Percentiles rank a stretch among this genome's conserved stretches.
Evolutionary conservation across 352 stramenopile genomes (phyloP).

Genomic region (Phytophthora capsici): DNA sequence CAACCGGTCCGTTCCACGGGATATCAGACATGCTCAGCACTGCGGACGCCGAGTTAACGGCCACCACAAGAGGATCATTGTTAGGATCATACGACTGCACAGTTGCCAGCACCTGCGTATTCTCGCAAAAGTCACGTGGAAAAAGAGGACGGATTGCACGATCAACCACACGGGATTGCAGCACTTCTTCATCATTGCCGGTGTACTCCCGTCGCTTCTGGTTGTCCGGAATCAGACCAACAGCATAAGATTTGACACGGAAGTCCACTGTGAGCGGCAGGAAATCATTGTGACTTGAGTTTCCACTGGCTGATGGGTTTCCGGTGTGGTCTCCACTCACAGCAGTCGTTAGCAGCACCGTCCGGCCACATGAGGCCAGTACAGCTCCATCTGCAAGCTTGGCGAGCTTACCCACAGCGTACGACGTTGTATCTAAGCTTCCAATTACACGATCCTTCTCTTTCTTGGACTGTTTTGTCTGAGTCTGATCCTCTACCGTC

Average conservation of each 20-base stretch:
- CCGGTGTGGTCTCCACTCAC: slow-evolving; percentile 64
- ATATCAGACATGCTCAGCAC: slow-evolving; percentile 88
- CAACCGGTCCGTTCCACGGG: slow-evolving; percentile 91
- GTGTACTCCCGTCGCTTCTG: slow-evolving; percentile 89
- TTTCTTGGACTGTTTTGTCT: slow-evolving; percentile 15
- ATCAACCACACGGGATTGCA: slow-evolving; percentile 97
- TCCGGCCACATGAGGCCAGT: slow-evolving; percentile 82
- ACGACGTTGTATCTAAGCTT: slow-evolving; percentile 60
- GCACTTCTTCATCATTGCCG: slow-evolving; percentile 95
- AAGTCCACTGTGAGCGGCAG: slow-evolving; percentile 95
- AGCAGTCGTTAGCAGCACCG: slow-evolving; percentile 87
- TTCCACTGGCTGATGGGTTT: slow-evolving; percentile 35
- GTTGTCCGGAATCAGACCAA: slow-evolving; percentile 89
- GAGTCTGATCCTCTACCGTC: slow-evolving; percentile 12
- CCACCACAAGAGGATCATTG: slow-evolving; percentile 89
- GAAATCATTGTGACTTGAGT: slow-evolving; percentile 58
- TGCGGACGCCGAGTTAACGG: slow-evolving; percentile 89
- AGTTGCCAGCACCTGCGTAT: slow-evolving; percentile 95
- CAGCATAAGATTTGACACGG: slow-evolving; percentile 89
- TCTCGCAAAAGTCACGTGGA: slow-evolving; percentile 93
- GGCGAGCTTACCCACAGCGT: slow-evolving; percentile 81
- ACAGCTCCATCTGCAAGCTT: slow-evolving; percentile 87
- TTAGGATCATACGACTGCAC: slow-evolving; percentile 88
- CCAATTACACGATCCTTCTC: slow-evolving; percentile 46
- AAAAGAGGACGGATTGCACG: slow-evolving; percentile 96